Evolutionary conservation across 176 grass and related monocot species (phyloP), one percentile per base, ranked within the genome.

Genomic region (Chloris gayana): DNA sequence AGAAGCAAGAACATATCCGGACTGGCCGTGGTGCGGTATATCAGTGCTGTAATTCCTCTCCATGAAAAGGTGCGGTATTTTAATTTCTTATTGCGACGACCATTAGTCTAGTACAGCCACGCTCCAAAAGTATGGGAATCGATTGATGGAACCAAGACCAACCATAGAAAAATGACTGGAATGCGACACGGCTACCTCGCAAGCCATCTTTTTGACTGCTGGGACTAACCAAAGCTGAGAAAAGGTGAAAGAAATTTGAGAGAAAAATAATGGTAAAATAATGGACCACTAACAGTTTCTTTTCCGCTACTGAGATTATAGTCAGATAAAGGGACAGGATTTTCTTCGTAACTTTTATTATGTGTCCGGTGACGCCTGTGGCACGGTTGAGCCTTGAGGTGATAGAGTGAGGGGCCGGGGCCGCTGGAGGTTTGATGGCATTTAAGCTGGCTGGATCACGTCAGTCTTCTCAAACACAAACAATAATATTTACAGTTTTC

Each of bases 61-160:
- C 18, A 77, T 15, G 31, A 32, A 62, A 74, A 53, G 44, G 18
- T 47, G 61, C n/a, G 4, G 26, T 46, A 73, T 86, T 80, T 64
- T 26, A 13, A 45, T 34, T 54, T 66, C 2, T 35, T 68, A 30
- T 14, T 45, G 63, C 3, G 51, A 56, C 53, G 53, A 6, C 45
- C 26, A 83, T 42, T 18, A 24, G 44, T 45, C 22, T 33, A 83
- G 62, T 39, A 32, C 70, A 42, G 17, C 49, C 73, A 85, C 80
- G 47, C 88, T 88, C 86, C 86, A 71, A 83, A 92, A 86, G 83
- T 42, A 76, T 76, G 45, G 75, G 83, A 76, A 88, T 83, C 79
- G 22, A 86, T 51, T 61, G 82, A 80, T 85, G 69, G 22, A 80
- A 62, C 35, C 58, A 86, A 41, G 76, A 62, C 56, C 58, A 86